phyloP scores from a whole-genome alignment of 768 basidiomycete genomes.

The Lactifluus piperatus region DNA sequence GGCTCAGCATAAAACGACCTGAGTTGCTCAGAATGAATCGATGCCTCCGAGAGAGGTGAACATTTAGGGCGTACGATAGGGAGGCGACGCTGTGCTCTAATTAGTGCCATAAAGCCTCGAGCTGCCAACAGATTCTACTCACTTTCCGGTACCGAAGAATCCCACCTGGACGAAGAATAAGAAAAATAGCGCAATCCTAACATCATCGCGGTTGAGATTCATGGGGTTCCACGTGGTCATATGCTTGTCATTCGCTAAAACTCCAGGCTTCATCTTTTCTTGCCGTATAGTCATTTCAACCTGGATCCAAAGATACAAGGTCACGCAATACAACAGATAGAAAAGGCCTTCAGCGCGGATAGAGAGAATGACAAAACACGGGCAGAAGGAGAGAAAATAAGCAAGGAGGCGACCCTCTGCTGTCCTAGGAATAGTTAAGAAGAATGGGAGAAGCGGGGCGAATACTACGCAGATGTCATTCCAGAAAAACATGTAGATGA shows the following conservation, averaged over 20 bases:
- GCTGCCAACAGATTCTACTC: slow-evolving; percentile 25
- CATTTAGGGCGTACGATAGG: slow-evolving; percentile 9
- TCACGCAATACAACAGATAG: slow-evolving; percentile 57
- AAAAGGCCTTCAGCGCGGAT: slow-evolving; percentile 79
- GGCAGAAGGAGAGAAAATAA: slow-evolving; percentile 64
- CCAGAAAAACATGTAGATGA: neutral
- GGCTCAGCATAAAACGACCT: slow-evolving; percentile 85
- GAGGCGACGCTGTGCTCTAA: slow-evolving; percentile 21
- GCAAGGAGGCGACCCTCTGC: slow-evolving; percentile 45
- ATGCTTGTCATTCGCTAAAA: neutral
- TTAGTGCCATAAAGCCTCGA: neutral
- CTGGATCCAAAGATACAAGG: slow-evolving; percentile 58
- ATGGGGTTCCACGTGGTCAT: slow-evolving; percentile 19
- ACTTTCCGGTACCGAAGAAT: slow-evolving; percentile 84
- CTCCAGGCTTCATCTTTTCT: neutral
- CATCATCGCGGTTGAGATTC: slow-evolving; percentile 37
- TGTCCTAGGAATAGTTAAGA: slow-evolving; percentile 39
- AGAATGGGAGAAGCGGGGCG: slow-evolving; percentile 43
- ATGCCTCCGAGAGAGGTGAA: neutral
- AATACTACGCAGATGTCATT: slow-evolving; percentile 29
- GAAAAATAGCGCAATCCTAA: slow-evolving; percentile 73
- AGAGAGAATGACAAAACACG: slow-evolving; percentile 71
- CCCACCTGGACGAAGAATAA: slow-evolving; percentile 81
- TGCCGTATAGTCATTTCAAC: slow-evolving; percentile 39
- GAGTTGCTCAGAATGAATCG: slow-evolving; percentile 48